Conservation (phyloP, 768 basidiomycete species). For the Podaxis rugospora region DNA sequence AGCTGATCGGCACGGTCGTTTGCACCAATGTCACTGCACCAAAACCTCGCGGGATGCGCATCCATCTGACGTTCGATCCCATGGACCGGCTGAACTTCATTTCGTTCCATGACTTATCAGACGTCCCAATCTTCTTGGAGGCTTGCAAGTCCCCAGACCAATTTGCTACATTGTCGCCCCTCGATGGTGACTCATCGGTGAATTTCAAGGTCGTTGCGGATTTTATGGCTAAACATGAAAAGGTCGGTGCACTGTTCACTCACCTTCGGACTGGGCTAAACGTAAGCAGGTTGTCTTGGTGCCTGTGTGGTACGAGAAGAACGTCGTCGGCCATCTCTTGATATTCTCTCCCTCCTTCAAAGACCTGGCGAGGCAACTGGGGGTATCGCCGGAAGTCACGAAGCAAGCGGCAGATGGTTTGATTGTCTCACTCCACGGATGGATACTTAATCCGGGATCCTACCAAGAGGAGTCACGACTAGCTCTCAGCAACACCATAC, state of each 20-base stretch:
- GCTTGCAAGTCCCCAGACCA: slow-evolving; percentile 50
- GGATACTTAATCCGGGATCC: slow-evolving; percentile 1
- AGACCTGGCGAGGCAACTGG: slow-evolving; percentile 31
- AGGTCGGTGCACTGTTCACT: slow-evolving; percentile 31
- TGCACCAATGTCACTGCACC: slow-evolving; percentile 7
- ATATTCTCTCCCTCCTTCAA: slow-evolving; percentile 23
- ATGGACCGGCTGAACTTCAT: slow-evolving; percentile 7
- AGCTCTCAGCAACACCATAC: slow-evolving; percentile 2
- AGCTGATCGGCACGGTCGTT: slow-evolving; percentile 34
- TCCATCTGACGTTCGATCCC: slow-evolving; percentile 7
- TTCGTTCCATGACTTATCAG: slow-evolving; percentile 44
- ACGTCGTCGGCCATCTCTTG: slow-evolving; percentile 49
- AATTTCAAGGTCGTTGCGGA: slow-evolving; percentile 9
- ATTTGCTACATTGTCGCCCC: slow-evolving; percentile 38
- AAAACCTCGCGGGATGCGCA: slow-evolving; percentile 8
- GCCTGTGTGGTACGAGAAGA: slow-evolving; percentile 41
- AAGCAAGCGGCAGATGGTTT: not conserved
- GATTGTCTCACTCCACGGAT: slow-evolving; percentile 6
- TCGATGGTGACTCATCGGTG: not conserved
- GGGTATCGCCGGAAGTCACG: slow-evolving; percentile 33
- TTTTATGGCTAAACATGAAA: slow-evolving; percentile 40
- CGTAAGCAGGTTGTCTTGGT: slow-evolving; percentile 42
- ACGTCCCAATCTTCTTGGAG: slow-evolving; percentile 41
- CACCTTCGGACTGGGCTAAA: not conserved
- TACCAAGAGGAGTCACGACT: slow-evolving; percentile 5